A percentile compares a stretch with the other conserved stretches of the same genome.
Conservation (phyloP, 2,329 filamentous ascomycete genomes). For the Coleophoma cylindrospora region DNA sequence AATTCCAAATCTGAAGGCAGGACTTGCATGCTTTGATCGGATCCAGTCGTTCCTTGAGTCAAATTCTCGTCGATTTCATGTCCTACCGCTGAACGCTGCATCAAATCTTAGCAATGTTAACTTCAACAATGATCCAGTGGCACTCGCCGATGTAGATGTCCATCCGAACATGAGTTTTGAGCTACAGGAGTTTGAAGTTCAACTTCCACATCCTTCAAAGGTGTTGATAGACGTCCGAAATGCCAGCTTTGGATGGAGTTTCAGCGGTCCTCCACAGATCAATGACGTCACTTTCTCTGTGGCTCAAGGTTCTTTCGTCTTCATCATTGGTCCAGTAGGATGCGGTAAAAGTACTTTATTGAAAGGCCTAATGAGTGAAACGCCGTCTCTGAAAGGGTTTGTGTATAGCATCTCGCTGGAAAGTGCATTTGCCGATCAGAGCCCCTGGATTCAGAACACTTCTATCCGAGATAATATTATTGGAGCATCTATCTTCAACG, state of each 20-base stretch:
- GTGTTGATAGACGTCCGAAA: slow-evolving; percentile 16
- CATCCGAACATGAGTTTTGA: slow-evolving; percentile 3
- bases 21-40: slow-evolving; percentile 33
- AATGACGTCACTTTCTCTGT: slow-evolving; percentile 14
- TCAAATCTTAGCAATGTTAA: not conserved
- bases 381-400: slow-evolving; percentile 16
- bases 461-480: slow-evolving; percentile 35
- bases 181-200: slow-evolving; percentile 2
- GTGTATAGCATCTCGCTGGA: slow-evolving; percentile 11
- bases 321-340: slow-evolving; percentile 26
- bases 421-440: slow-evolving; percentile 38
- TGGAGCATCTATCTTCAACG: slow-evolving; percentile 35
- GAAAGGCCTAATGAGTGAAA: slow-evolving; percentile 25
- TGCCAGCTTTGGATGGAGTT: slow-evolving; percentile 18
- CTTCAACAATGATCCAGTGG: not conserved
- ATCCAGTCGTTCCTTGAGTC: slow-evolving; percentile 31
- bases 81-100: slow-evolving; percentile 9
- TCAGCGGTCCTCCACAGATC: slow-evolving; percentile 5
- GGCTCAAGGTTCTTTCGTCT: slow-evolving; percentile 12
- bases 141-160: not conserved
- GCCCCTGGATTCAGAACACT: slow-evolving; percentile 39
- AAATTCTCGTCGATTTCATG: slow-evolving; percentile 13
- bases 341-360: slow-evolving; percentile 25
- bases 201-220: not conserved
- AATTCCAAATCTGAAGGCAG: slow-evolving; percentile 31